Base-by-base conservation (phyloP, 2,329 filamentous ascomycete genomes). In the Fusarium odoratissimum region DNA sequence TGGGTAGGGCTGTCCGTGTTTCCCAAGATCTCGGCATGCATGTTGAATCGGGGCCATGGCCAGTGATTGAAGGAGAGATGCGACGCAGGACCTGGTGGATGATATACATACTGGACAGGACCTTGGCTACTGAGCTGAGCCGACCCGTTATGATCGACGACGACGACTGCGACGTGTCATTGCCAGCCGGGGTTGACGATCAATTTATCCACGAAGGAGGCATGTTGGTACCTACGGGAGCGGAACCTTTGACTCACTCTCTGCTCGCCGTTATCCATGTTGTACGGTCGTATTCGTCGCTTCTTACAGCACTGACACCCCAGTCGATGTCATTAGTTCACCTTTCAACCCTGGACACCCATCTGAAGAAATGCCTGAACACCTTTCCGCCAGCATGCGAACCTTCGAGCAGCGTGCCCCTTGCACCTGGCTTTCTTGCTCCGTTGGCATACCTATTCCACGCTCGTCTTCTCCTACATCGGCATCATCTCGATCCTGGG, bases 71-170 rank as follows among this genome's bases (percentile, higher is more conserved):
- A 76, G 89, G 89, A 16, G 95, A 98, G 81, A 95, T 95, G 90
- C 90, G 95, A 60, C 90, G 93, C 68, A 88, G 95, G 61, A 90
- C 96, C 5, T 99, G 95, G 95, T 99, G 96, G 95, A 91, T 93
- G 19, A 90, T 97, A 63, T 98, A 98, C 82, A 90, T 94, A 48
- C 91, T 95, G 84, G 96, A 99, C 83, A 90, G 95, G 70, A 88
- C 93, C 31, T 84, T 97, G 55, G 91, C 94, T 0, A 85, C 97
- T 17, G 95, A 97, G 79, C 86, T 95, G 38, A 93, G 94, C 13
- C 91, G 92, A 56, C 94, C 95, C 1, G 89, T 93, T 62, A 83
- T 95, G 72, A 97, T 98, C 78, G 88, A 95, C 78, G 95, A 98
- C 76, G 88, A 90, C 37, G 95, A 98, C 80, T 97, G 94, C 84